Evolutionary conservation across 2,329 filamentous ascomycete species (phyloP).

Genomic region (Colletotrichum sidae): DNA sequence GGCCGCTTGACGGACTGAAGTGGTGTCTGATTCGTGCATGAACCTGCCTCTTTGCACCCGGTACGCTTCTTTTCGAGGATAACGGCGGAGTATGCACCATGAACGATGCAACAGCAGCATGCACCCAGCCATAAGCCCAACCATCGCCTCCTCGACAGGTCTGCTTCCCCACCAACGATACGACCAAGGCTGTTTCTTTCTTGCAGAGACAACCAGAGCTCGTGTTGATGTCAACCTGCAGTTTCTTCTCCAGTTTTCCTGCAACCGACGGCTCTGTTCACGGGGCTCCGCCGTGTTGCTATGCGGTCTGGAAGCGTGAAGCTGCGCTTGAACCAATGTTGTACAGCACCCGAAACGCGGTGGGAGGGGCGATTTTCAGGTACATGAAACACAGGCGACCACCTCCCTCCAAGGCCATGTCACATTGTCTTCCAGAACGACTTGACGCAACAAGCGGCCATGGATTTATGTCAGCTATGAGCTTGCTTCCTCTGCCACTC

Average conservation of each 20-base stretch:
- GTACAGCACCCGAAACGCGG: constrained; percentile 45
- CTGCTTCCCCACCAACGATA: constrained; percentile 24
- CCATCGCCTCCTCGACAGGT: constrained; percentile 26
- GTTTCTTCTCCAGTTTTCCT: constrained; percentile 31
- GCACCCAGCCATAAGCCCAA: constrained; percentile 34
- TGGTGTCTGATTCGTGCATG: constrained; percentile 33
- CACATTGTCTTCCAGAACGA: constrained; percentile 41
- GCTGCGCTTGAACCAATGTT: constrained; percentile 38
- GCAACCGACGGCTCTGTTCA: constrained; percentile 28
- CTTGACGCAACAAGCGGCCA: constrained; percentile 30
- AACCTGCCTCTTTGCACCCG: constrained; percentile 22
- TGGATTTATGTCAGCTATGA: constrained; percentile 27
- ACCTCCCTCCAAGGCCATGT: constrained; percentile 25
- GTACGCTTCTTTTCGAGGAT: constrained; percentile 13
- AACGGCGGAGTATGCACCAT: constrained; percentile 22
- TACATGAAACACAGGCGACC: constrained; percentile 42
- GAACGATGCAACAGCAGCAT: constrained; percentile 34
- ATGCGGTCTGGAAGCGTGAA: constrained; percentile 30
- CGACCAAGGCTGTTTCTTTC: constrained; percentile 12
- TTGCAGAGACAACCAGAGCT: constrained; percentile 24
- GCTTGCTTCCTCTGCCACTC: constrained; percentile 13
- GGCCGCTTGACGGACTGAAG: constrained; percentile 9
- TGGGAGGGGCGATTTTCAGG: constrained; percentile 40
- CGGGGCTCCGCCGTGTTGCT: constrained; percentile 28
- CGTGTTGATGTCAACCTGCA: constrained; percentile 37